Conservation (phyloP, 1,284 basidiomycete species). For the Fomitopsis schrenkii region DNA sequence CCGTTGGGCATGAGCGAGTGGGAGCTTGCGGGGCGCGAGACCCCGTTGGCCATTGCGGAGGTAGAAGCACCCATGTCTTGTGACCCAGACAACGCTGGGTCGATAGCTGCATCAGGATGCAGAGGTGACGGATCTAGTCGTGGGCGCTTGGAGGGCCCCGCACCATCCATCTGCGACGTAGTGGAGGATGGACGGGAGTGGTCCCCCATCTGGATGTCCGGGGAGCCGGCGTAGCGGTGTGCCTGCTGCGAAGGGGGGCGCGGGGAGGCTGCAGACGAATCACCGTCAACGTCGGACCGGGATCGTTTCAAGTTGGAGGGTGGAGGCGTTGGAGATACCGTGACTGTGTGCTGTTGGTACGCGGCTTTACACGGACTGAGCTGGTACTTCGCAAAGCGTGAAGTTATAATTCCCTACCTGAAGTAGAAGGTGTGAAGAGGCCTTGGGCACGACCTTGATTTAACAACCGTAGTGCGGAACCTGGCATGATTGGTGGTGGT, state of each 20-base stretch:
- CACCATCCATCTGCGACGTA: slow-evolving; percentile 38
- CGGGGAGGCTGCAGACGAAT: slow-evolving; percentile 15
- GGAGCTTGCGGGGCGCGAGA: slow-evolving; percentile 18
- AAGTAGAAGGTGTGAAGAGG: slow-evolving; percentile 77
- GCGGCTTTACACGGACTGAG: slow-evolving; percentile 33
- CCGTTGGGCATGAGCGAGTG: slow-evolving; percentile 18
- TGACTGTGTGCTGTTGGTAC: slow-evolving; percentile 39
- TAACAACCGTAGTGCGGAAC: slow-evolving; percentile 72
- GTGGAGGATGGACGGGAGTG: slow-evolving; percentile 46
- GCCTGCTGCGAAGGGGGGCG: slow-evolving; percentile 18
- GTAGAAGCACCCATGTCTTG: slow-evolving; percentile 6
- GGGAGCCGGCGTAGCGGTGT: slow-evolving; percentile 34
- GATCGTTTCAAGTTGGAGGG: slow-evolving; percentile 39
- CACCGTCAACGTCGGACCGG: slow-evolving; percentile 42
- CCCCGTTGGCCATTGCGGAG: slow-evolving; percentile 11
- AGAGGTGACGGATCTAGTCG: slow-evolving; percentile 49
- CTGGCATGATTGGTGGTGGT: slow-evolving; percentile 76
- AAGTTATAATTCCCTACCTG: slow-evolving; percentile 36
- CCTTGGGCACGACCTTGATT: slow-evolving; percentile 84
- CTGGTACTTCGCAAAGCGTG: slow-evolving; percentile 25
- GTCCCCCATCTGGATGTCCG: slow-evolving; percentile 43
- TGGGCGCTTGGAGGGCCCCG: slow-evolving; percentile 61
- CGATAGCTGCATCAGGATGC: slow-evolving; percentile 15
- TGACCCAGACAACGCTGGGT: slow-evolving; percentile 1
- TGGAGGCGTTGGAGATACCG: slow-evolving; percentile 55